Evolutionary conservation across 2,329 filamentous ascomycete genomes (phyloP), one percentile per base, ranked within the genome.

Genomic region (Dothiorella sarmentorum): DNA sequence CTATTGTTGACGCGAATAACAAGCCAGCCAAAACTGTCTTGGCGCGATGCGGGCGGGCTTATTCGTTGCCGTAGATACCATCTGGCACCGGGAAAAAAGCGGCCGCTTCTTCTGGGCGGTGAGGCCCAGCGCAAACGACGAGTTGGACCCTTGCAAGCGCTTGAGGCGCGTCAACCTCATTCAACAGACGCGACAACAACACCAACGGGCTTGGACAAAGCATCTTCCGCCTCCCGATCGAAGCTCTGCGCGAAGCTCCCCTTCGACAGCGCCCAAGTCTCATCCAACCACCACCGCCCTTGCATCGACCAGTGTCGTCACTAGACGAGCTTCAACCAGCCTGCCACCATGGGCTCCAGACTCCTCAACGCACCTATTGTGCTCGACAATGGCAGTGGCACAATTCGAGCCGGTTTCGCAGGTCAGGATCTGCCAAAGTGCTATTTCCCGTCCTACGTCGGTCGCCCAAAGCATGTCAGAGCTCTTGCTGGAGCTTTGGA

Each of bases 291-390:
- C 49, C n/a, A 31, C 49, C 35, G 49, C 49, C 35, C 49, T 53
- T 27, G 24, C 49, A 40, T 29, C 49, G 24, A 53, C 22, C 49
- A 53, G 49, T 24, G 24, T n/a, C 17, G 10, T 42, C 35, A 29
- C n/a, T 29, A 40, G 33, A 40, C 35, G 40, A 53, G 49, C 49
- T 53, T 29, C 35, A 13, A 40, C 22, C 35, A 9, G n/a, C 24
- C 49, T 17, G 11, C 49, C 22, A 29, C 35, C 49, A 53, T 53
- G 49, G 80, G 82, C 64, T 87, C 88, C 71, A 81, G 82, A 62
- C 85, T 97, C 58, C 94, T 97, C 81, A 99, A 99, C 82, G 92
- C 91, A 66, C 92, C 94, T 61, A 96, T 99, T 75, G 94, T 99
- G 72, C 89, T 99, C 70, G 94, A 99, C 84, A 99, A 99, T 78